Evolutionary conservation across 768 basidiomycete genomes (phyloP), one percentile per base, ranked within the genome.

Genomic region (Mycena haematopus): DNA sequence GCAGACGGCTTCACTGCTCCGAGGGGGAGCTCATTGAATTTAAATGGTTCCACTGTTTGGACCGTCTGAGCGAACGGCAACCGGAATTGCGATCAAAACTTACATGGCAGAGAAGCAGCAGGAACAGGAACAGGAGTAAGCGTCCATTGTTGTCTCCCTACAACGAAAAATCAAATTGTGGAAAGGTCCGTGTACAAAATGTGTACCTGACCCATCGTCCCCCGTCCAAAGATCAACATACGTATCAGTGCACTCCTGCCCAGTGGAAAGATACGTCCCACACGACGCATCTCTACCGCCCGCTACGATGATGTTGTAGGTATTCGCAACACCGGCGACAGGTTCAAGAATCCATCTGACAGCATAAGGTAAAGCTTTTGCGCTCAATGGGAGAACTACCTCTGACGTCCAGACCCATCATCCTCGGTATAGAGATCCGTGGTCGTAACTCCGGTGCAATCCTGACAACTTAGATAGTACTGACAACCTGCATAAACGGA

Each of bases 121-220:
- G 58, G 50, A 3, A 33, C 51, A 29, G 54, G 19, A 25, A 65
- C 35, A 9, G 64, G 59, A 11, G 56, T 58, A 7, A 65, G 51
- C 21, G 64, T 65, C 64, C 64, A 65, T 22, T 52, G 59, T 36
- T 65, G 64, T 47, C 64, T 42, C n/a, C 64, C 58, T 65, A 22
- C 2, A 31, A 17, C 31, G 2, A 9, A 36, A 36, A 22, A 42
- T 50, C 15, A 56, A 24, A 29, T 17, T 47, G 49, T 11, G 22
- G 7, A 42, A 50, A 49, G 27, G 5, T 2, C 10, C 25, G 49
- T 14, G 6, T 6, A 36, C 25, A 60, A 10, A 38, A 38, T 6
- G 27, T 38, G 31, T 25, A 58, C 63, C 64, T 14, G 64, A 65
- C 4, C 64, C 59, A 58, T 65, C 64, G 33, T 65, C 64, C 24